Evolutionary conservation across 805 yeast genomes (phyloP), one percentile per base, ranked within the genome.

Genomic region (Hanseniaspora singularis): DNA sequence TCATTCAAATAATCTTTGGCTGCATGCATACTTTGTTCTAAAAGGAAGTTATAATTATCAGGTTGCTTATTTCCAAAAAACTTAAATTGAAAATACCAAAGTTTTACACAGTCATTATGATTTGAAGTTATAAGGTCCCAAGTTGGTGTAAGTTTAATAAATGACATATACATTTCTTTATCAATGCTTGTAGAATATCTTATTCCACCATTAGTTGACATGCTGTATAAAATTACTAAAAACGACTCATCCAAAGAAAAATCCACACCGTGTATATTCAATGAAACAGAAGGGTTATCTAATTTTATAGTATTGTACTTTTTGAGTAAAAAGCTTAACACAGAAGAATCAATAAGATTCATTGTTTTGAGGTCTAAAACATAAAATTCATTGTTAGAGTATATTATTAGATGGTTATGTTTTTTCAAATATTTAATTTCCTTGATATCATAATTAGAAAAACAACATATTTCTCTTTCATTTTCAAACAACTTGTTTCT

Each of bases 21-120:
- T 22, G 8, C 22, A 30, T n/a, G 37, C 22, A 3, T 20, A 24
- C 8, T 40, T 38, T 33, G 40, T 16, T 27, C 23, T 12, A 31
- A n/a, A 15, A 40, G 37, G n/a, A 32, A 32, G 1, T 38, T 27
- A 30, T 41, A 49, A 11, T 46, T 49, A 5, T 20, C 28, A 8
- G 66, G 61, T 20, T 56, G 41, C n/a, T 43, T 36, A 24, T 54
- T 44, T 9, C 52, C 52, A 42, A 60, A 58, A 1, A 60, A 57
- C 14, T 56, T 55, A 39, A 57, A 61, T 8, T 56, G 59, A 49
- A 62, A 65, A 33, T 59, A 63, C 63, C 63, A 59, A 10, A 62
- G 63, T 22, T 61, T 43, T 2, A 64, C 65, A 26, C 55, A 40
- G 1, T 62, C 57, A 23, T 50, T 50, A 12, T 33, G 26, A 1